Base-by-base conservation (phyloP, 768 basidiomycete genomes). In the Macrolepiota dolichaula region DNA sequence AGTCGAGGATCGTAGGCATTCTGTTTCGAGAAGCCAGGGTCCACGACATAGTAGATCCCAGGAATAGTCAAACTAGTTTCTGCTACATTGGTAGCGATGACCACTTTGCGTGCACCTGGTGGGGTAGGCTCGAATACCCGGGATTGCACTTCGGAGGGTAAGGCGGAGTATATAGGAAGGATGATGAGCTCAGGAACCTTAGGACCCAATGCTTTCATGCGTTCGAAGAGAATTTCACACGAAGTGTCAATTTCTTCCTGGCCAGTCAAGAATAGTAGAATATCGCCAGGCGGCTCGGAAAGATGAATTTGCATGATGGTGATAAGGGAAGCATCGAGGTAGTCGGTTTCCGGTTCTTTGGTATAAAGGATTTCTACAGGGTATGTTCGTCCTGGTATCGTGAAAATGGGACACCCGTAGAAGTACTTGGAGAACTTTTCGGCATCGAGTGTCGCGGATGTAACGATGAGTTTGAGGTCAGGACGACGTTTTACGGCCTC, bases 401-500 rank as follows among this genome's bases (percentile, higher is more conserved):
- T 97, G 82, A 98, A 98, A 74, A 99, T 98, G 29, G 97, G 96
- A 74, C 96, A 98, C 5, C 92, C 94, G 72, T 89, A 97, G 81
- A 99, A 99, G 81, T 99, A 99, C 70, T 95, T 95, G 24, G 96
- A 96, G 75, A 99, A 99, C 79, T 98, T 98, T 76, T 98, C 96
- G 58, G 97, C 96, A 65, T 99, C 96, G n/a, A 99, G 81, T 1
- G 97, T 99, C 1, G 97, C 97, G 0, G 97, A 98, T 0, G 97
- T 98, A 62, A 98, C 96, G 65, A 99, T 98, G 61, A 99, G 81
- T 71, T 98, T 98, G 65, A 99, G 85, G 72, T 98, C 96, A 4
- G 96, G 89, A 50, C 97, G 87, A 55, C 92, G 89, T 71, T 94
- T 96, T 66, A 97, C 86, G 17, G 96, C 90, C 84, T 98, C 96